These are phyloP conservation scores for Trichocomaceae sp. DNA, from an alignment of 2,329 filamentous ascomycete genomes.

Conservation along the genomic window DNA sequence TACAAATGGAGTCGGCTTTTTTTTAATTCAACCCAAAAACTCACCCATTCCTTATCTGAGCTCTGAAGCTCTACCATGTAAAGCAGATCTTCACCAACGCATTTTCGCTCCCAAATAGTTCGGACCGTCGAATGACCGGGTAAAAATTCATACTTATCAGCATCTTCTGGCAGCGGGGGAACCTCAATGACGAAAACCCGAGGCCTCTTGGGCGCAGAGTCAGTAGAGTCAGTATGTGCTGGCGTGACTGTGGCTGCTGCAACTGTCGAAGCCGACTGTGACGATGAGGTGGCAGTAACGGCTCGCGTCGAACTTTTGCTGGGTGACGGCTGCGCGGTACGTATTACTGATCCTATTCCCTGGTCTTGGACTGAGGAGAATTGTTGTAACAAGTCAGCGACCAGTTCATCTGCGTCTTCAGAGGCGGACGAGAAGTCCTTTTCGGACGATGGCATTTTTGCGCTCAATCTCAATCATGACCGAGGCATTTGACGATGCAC, in stretches of 20 bases:
- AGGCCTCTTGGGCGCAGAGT: background rate
- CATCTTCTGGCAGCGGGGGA: constrained; percentile 23
- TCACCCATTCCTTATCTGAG: constrained; percentile 31
- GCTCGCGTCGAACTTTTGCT: background rate
- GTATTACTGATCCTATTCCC: background rate
- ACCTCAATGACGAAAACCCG: constrained; percentile 24
- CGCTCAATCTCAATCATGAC: background rate
- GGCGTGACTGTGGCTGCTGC: background rate
- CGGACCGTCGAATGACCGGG: constrained; percentile 33
- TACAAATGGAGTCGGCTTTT: background rate
- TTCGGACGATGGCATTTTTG: constrained; percentile 1
- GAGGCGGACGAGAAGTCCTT: constrained; percentile 13
- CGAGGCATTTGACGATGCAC: background rate
- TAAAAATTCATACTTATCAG: constrained; percentile 33
- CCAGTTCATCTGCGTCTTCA: constrained; percentile 18
- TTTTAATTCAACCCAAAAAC: constrained; percentile 11
- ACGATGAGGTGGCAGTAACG: background rate
- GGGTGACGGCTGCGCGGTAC: background rate
- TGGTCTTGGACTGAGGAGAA: constrained; percentile 8
- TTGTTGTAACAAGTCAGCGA: constrained; percentile 18
- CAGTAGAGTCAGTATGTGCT: background rate
- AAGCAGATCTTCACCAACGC: constrained; percentile 17
- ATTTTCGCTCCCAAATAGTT: constrained; percentile 25
- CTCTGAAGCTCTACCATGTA: constrained; percentile 32
- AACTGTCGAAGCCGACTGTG: background rate